Conservation (phyloP, 768 basidiomycete species). For the Boletus rubescentipes region DNA sequence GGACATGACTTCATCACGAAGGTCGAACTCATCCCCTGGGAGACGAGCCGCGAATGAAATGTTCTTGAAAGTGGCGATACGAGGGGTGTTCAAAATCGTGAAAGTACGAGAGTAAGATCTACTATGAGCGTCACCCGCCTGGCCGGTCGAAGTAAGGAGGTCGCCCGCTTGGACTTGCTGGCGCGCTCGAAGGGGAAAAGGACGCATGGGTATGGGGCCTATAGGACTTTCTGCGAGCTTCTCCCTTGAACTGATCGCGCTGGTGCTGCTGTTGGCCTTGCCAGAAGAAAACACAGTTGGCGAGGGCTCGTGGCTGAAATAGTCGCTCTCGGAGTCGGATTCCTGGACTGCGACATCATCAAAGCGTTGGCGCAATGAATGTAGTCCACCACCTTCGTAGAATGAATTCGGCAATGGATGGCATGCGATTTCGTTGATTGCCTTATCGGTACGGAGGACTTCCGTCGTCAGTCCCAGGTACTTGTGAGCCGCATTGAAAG, state of each 20-base stretch:
- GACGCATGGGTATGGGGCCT: slow-evolving; percentile 13
- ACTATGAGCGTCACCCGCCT: slow-evolving; percentile 46
- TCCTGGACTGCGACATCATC: slow-evolving; percentile 49
- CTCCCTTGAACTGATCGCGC: slow-evolving; percentile 21
- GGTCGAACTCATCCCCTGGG: slow-evolving; percentile 77
- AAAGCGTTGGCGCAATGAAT: slow-evolving; percentile 88
- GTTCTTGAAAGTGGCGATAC: slow-evolving; percentile 32
- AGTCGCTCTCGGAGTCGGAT: slow-evolving; percentile 56
- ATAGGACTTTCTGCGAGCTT: slow-evolving; percentile 26
- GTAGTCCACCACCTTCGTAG: slow-evolving; percentile 89
- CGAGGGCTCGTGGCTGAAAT: slow-evolving; percentile 41
- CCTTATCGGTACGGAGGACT: slow-evolving; percentile 93
- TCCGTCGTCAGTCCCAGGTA: slow-evolving; percentile 95
- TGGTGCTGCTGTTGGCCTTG: slow-evolving; percentile 17
- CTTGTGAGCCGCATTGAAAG: slow-evolving; percentile 95
- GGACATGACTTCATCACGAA: slow-evolving; percentile 96
- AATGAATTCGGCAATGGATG: slow-evolving; percentile 90
- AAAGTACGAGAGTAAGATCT: slow-evolving; percentile 47
- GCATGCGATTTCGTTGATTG: slow-evolving; percentile 95
- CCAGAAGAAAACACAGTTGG: slow-evolving; percentile 20
- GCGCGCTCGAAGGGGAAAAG: slow-evolving; percentile 35
- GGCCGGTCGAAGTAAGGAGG: slow-evolving; percentile 58
- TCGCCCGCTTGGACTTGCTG: slow-evolving; percentile 76
- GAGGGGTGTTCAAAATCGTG: slow-evolving; percentile 52
- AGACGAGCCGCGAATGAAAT: slow-evolving; percentile 23